phyloP scores from a whole-genome alignment of 139 green algal species.

The Chlorella ohadii region DNA sequence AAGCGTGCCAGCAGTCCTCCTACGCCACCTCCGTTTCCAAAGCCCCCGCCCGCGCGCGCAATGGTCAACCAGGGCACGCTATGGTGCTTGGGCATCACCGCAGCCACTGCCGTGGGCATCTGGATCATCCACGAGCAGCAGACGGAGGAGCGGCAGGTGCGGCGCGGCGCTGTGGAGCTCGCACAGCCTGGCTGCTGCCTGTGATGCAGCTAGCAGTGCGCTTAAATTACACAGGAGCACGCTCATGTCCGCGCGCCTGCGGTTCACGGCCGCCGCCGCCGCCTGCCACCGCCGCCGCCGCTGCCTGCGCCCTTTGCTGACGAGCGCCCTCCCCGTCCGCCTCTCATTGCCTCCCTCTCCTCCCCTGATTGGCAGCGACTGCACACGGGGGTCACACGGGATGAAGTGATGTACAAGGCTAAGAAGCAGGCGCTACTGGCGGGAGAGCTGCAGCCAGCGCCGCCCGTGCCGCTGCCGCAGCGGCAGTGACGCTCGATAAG shows the following conservation, averaged over 20 bases:
- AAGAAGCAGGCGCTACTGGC: constrained; percentile 46
- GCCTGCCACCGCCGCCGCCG: background rate
- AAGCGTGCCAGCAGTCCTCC: too few relatives aligned
- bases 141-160: constrained; percentile 40
- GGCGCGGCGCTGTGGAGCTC: too few relatives aligned
- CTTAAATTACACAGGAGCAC: too few relatives aligned
- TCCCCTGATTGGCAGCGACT: constrained; percentile 40
- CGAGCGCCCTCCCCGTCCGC: background rate
- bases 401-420: constrained; percentile 51
- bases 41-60: background rate
- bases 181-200: background rate
- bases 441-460: background rate
- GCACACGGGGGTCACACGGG: constrained; percentile 50
- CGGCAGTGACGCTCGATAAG: background rate
- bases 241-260: background rate
- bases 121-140: constrained; percentile 37
- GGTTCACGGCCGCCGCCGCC: background rate
- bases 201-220: too few relatives aligned
- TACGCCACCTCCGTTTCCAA: too few relatives aligned
- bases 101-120: constrained; percentile 28
- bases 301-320: background rate
- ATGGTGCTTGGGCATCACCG: background rate
- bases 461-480: background rate
- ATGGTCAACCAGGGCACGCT: background rate
- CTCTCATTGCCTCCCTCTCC: background rate